A percentile compares a stretch with the other conserved stretches of the same genome.
phyloP scores from a whole-genome alignment of 1,284 basidiomycete genomes.

The Schizophyllum commune region DNA sequence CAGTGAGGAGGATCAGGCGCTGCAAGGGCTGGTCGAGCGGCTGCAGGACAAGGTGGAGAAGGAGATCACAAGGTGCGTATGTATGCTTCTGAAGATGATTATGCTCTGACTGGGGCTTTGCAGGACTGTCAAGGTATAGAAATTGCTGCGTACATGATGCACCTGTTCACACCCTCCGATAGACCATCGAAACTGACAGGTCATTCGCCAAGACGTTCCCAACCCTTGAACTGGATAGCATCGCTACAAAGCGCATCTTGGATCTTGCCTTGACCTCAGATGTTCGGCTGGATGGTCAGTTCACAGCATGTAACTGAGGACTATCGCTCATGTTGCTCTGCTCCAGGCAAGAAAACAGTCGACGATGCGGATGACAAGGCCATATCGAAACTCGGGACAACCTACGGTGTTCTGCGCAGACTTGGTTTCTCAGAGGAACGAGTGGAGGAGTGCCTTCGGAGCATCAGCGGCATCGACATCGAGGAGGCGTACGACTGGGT shows the following conservation, averaged over 20 bases:
- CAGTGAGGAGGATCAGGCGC: conserved; percentile 43
- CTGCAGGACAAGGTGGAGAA: conserved; percentile 87
- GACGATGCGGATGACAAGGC: conserved; percentile 66
- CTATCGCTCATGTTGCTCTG: neutral
- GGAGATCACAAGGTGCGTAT: conserved; percentile 68
- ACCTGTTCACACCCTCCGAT: neutral
- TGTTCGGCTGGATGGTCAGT: conserved; percentile 1
- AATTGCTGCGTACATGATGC: neutral
- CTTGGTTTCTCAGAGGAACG: conserved; percentile 74
- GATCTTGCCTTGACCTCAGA: conserved; percentile 34
- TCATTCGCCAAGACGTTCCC: conserved; percentile 66
- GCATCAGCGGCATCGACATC: conserved; percentile 63
- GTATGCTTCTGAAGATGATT: conserved; percentile 28
- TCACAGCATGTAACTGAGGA: neutral
- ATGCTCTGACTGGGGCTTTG: neutral
- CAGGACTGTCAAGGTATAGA: conserved; percentile 38
- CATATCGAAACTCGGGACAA: conserved; percentile 65
- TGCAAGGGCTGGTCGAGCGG: conserved; percentile 71
- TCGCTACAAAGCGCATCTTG: conserved; percentile 55
- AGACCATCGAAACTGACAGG: conserved; percentile 83
- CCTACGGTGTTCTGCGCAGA: conserved; percentile 77
- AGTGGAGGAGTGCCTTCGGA: conserved; percentile 62
- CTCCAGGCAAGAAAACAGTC: conserved; percentile 27
- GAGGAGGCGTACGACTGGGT: conserved; percentile 96
- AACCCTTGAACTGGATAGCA: conserved; percentile 56